A percentile compares a stretch with the other conserved stretches of the same genome.
Evolutionary conservation across 2,329 filamentous ascomycete genomes (phyloP).

Genomic region (Oidium heveae): DNA sequence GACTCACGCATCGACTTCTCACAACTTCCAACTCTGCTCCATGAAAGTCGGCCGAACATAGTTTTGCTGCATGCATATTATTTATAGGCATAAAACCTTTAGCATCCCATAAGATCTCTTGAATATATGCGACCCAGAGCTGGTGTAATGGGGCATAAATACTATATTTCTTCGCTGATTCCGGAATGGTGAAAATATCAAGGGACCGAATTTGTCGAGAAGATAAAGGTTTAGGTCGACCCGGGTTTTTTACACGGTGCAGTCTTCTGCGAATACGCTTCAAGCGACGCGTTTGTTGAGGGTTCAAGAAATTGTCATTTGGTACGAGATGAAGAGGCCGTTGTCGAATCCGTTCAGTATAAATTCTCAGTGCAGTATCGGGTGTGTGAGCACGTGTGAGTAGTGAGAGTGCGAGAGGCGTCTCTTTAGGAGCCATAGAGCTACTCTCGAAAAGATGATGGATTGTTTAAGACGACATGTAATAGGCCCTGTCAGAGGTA

Average conservation of each 20-base stretch:
- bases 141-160: constrained; percentile 54
- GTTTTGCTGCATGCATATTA: constrained; percentile 35
- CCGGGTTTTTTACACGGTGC: constrained; percentile 17
- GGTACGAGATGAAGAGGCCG: constrained; percentile 44
- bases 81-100: constrained; percentile 5
- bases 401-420: constrained; percentile 28
- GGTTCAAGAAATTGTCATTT: constrained; percentile 15
- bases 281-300: constrained; percentile 14
- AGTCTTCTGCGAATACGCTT: constrained; percentile 14
- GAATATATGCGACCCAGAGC: constrained; percentile 68
- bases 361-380: constrained; percentile 43
- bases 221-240: constrained; percentile 43
- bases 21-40: constrained; percentile 67
- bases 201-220: constrained; percentile 51
- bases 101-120: constrained; percentile 39
- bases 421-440: constrained; percentile 6
- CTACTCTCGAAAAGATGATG: no score
- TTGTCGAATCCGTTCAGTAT: constrained; percentile 58
- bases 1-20: constrained; percentile 50
- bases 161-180: constrained; percentile 40
- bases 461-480: no score
- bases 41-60: constrained; percentile 74
- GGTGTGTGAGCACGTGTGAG: constrained; percentile 60
- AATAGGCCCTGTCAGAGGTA: no score
- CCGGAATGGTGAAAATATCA: constrained; percentile 49